Conservation (phyloP, 2,329 filamentous ascomycete genomes). For the Lojkania enalia region DNA sequence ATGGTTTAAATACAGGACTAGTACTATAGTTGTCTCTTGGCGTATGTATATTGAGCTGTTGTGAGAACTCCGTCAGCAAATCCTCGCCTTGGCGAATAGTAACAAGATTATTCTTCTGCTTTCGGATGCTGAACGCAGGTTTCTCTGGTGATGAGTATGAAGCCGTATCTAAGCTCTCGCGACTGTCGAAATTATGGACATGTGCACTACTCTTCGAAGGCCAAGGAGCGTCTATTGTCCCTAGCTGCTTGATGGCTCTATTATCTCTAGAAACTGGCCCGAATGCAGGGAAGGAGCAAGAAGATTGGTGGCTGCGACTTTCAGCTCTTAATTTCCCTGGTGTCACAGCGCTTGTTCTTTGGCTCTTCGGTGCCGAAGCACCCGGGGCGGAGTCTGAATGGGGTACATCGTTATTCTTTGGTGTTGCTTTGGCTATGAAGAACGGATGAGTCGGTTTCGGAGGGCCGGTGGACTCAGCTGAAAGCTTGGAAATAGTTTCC, state of each 20-base stretch:
- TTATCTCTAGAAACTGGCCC: slow-evolving; percentile 22
- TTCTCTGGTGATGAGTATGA: not conserved
- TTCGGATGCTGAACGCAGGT: slow-evolving; percentile 23
- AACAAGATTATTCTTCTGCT: slow-evolving; percentile 46
- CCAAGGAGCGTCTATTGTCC: slow-evolving; percentile 70
- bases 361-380: slow-evolving; percentile 32
- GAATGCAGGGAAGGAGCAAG: slow-evolving; percentile 21
- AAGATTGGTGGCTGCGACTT: slow-evolving; percentile 24
- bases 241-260: slow-evolving; percentile 62
- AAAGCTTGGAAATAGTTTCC: slow-evolving; percentile 23
- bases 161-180: not conserved
- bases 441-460: slow-evolving; percentile 67
- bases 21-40: too few relatives aligned
- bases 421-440: slow-evolving; percentile 61
- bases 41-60: slow-evolving; percentile 24
- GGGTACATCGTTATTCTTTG: slow-evolving; percentile 25
- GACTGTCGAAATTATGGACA: slow-evolving; percentile 31
- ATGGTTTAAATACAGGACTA: too few relatives aligned
- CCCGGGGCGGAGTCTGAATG: slow-evolving; percentile 15
- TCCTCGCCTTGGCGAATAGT: slow-evolving; percentile 28
- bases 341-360: slow-evolving; percentile 47
- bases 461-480: slow-evolving; percentile 35
- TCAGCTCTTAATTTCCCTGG: slow-evolving; percentile 52
- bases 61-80: slow-evolving; percentile 26
- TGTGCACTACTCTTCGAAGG: slow-evolving; percentile 63